These are phyloP conservation scores for Kazachstania africana DNA, from an alignment of 805 yeast genomes.

Conservation along the genomic window DNA sequence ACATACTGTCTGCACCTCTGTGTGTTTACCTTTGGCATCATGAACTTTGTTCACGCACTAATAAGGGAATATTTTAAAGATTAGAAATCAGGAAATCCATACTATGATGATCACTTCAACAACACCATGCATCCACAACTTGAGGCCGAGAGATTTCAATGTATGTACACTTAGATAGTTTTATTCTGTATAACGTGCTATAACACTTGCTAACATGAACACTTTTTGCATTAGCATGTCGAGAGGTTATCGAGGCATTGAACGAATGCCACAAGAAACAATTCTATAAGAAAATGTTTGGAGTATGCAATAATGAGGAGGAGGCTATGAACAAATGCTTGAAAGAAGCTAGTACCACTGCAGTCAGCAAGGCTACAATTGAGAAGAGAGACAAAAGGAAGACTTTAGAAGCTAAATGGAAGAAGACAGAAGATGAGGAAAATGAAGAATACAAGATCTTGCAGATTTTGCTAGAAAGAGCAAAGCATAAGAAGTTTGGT, in stretches of 20 bases:
- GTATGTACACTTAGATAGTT: constrained; percentile 20
- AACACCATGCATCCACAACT: constrained; percentile 53
- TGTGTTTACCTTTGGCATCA: too few relatives aligned
- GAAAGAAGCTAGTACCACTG: constrained; percentile 59
- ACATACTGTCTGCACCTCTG: too few relatives aligned
- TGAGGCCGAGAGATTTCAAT: constrained; percentile 36
- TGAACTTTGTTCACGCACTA: too few relatives aligned
- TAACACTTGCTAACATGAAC: constrained; percentile 8
- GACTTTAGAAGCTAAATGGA: constrained; percentile 44
- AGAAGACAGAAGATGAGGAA: constrained; percentile 59
- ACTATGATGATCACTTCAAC: too few relatives aligned
- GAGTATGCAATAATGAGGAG: constrained; percentile 75
- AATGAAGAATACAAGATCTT: constrained; percentile 67
- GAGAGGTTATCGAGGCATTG: constrained; percentile 70
- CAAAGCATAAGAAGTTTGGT: constrained; percentile 1
- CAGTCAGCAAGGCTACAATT: constrained; percentile 41
- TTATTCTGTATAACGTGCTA: background rate
- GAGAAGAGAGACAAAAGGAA: constrained; percentile 47
- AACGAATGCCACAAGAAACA: constrained; percentile 77
- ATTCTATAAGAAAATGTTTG: constrained; percentile 58
- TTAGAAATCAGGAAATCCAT: too few relatives aligned
- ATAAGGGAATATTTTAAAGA: too few relatives aligned
- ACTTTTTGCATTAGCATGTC: constrained; percentile 52
- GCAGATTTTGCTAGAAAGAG: constrained; percentile 47
- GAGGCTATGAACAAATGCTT: constrained; percentile 71